phyloP scores from a whole-genome alignment of 495 filamentous ascomycete genomes.

The Tuber calosporum region DNA sequence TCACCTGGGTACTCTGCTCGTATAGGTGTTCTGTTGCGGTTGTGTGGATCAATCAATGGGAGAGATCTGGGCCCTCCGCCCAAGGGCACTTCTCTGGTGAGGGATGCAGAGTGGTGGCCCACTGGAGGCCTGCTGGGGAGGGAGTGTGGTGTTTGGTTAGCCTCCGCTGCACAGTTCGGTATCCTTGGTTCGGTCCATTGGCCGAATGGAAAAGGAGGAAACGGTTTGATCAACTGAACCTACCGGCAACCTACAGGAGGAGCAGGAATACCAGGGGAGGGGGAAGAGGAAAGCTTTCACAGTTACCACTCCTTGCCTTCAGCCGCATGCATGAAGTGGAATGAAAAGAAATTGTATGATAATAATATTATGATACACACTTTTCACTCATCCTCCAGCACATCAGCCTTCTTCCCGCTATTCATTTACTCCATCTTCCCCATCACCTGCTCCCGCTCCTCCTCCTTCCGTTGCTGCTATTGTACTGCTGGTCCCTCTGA shows the following conservation, averaged over 20 bases:
- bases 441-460: background rate
- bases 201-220: background rate
- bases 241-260: background rate
- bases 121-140: background rate
- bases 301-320: background rate
- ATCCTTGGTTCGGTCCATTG: background rate
- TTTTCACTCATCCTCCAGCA: background rate
- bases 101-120: background rate
- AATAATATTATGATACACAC: background rate
- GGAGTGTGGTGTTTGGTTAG: no score
- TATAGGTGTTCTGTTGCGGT: background rate
- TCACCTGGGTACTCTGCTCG: no score
- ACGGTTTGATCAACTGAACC: background rate
- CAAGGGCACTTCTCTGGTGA: background rate
- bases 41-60: no score
- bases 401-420: background rate
- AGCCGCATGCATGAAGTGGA: background rate
- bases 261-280: background rate
- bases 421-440: background rate
- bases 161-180: no score
- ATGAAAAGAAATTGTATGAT: background rate
- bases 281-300: background rate
- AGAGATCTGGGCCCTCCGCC: background rate
- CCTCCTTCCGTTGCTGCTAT: background rate
- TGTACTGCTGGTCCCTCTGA: background rate